These are phyloP conservation scores for Lichtheimia hyalospora DNA, from an alignment of 371 early-diverging fungal species.

Conservation along the genomic window DNA sequence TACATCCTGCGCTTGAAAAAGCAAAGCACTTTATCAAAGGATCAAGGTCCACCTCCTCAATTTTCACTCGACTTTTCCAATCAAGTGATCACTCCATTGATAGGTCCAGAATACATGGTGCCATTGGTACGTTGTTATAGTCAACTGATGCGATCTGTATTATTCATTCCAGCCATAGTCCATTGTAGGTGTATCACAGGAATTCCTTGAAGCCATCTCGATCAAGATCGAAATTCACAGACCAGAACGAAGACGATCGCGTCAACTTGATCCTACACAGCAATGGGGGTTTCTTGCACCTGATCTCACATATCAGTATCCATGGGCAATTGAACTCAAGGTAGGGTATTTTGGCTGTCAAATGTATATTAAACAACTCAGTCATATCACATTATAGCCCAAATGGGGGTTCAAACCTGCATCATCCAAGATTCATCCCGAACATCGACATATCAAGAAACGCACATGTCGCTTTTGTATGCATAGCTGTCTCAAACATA, in stretches of 20 bases:
- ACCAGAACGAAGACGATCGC: slow-evolving; percentile 15
- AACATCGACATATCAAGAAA: slow-evolving; percentile 24
- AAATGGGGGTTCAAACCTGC: slow-evolving; percentile 63
- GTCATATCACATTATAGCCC: slow-evolving; percentile 32
- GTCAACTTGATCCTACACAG: slow-evolving; percentile 15
- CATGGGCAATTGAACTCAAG: slow-evolving; percentile 44
- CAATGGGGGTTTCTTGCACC: slow-evolving; percentile 26
- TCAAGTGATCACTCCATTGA: slow-evolving; percentile 29
- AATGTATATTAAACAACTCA: not conserved
- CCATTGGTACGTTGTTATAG: slow-evolving; percentile 24
- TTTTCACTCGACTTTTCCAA: slow-evolving; percentile 25
- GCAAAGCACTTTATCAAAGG: slow-evolving; percentile 15
- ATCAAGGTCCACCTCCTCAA: slow-evolving; percentile 6
- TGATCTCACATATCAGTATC: slow-evolving; percentile 30
- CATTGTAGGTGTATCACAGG: slow-evolving; percentile 17
- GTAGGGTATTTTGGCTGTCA: slow-evolving; percentile 11
- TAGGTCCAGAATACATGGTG: slow-evolving; percentile 37
- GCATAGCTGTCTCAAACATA: slow-evolving; percentile 44
- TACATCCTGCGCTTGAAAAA: slow-evolving; percentile 21
- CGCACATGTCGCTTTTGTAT: slow-evolving; percentile 61
- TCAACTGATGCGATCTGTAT: slow-evolving; percentile 29
- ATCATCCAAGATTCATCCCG: slow-evolving; percentile 19
- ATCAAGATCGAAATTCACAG: slow-evolving; percentile 18
- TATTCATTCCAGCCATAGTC: slow-evolving; percentile 12
- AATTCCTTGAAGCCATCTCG: slow-evolving; percentile 27